Evolutionary conservation across 805 yeast species (phyloP).

Genomic region (Cephaloascus albidus): DNA sequence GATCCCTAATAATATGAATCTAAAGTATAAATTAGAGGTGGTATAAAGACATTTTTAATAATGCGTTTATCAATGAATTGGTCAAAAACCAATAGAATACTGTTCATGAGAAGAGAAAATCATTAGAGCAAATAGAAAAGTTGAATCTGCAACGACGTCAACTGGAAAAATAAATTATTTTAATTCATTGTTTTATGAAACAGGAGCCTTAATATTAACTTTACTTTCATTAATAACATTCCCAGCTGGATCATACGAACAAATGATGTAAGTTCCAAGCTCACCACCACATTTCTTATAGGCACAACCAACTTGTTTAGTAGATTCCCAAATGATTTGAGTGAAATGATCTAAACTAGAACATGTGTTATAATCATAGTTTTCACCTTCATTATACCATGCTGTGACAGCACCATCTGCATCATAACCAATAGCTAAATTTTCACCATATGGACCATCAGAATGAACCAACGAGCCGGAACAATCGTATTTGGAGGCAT

Average conservation of each 20-base stretch:
- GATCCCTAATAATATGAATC: too few relatives aligned
- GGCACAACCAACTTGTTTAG: conserved; percentile 66
- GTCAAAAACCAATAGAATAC: too few relatives aligned
- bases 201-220: too few relatives aligned
- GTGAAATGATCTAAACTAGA: conserved; percentile 66
- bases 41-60: too few relatives aligned
- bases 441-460: conserved; percentile 33
- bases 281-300: conserved; percentile 43
- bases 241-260: conserved; percentile 71
- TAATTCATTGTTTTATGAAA: too few relatives aligned
- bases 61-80: too few relatives aligned
- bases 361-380: conserved; percentile 14
- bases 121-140: too few relatives aligned
- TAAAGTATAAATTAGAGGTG: too few relatives aligned
- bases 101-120: too few relatives aligned
- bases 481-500: conserved; percentile 16
- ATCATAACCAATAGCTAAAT: conserved; percentile 30
- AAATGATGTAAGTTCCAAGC: conserved; percentile 54
- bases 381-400: conserved; percentile 28
- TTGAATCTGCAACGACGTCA: too few relatives aligned
- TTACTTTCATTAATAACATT: conserved; percentile 47
- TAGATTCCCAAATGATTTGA: conserved; percentile 64
- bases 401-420: conserved; percentile 18
- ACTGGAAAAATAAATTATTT: too few relatives aligned
- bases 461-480: conserved; percentile 31